Evolutionary conservation across 148 eudicot species (phyloP), one percentile per base, ranked within the genome.

Genomic region (Rhododendron williamsianum): DNA sequence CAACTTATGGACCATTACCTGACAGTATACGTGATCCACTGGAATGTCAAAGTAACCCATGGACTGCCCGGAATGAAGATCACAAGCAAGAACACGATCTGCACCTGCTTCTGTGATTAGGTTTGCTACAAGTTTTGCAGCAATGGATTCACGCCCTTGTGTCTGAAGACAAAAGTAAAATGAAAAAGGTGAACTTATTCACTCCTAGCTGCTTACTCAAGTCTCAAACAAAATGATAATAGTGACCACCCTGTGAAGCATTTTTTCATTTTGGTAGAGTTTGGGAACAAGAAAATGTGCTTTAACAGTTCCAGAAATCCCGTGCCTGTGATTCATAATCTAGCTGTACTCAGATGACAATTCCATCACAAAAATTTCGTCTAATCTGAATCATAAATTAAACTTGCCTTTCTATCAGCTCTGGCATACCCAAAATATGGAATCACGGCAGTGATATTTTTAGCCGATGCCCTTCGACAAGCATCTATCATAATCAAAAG

Each of bases 341-440:
- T 60, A 9, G 36, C 81, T 56, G 45, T 4, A 78, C 86, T 58
- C 78, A 23, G 7, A 36, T 18, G 30, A 77, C 10, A 41, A 81
- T 18, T 41, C 18, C 43, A 60, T 25, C 30, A 84, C 72, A 35
- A 52, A 54, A 51, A 23, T 25, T 38, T 45, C 76, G 25, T 78
- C 76, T 45, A 77, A 58, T 48, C 6, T 63, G 76, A 51, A 21
- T 21, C 13, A 2, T 54, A 27, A 46, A 25, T 74, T 30, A 38
- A 80, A 87, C 84, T 88, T 89, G 90, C 98, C 95, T 95, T 95
- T 83, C 98, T 91, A 88, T 96, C 99, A 89, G 99, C 99, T 90
- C 99, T 91, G 35, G 98, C 99, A 87, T 96, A 96, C 74, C 99
- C 99, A 88, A 96, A 96, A 88, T 96, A 96, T 36, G 99, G 99